Conservation (phyloP, 176 grass and related monocot genomes). For the Bothriochloa decipiens region DNA sequence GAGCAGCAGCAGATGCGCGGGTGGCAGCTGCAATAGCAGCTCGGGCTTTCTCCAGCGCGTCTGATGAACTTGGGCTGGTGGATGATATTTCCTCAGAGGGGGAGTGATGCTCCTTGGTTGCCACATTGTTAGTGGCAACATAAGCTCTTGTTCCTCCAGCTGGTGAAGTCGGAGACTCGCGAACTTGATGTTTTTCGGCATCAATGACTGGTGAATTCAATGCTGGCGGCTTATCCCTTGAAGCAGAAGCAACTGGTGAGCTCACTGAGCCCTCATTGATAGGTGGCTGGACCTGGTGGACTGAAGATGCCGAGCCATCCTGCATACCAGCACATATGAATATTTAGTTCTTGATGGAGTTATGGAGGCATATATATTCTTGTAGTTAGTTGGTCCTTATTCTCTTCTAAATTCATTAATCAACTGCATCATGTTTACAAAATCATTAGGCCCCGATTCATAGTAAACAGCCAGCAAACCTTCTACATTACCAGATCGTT, state of each 20-base stretch:
- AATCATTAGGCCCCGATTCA: not conserved
- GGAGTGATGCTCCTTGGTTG: conserved; percentile 26
- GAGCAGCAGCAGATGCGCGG: conserved; percentile 75
- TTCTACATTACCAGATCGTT: conserved; percentile 10
- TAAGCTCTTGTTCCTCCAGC: conserved; percentile 31
- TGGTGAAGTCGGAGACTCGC: conserved; percentile 39
- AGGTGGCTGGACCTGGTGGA: conserved; percentile 33
- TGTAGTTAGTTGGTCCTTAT: conserved; percentile 3
- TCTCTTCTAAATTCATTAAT: conserved; percentile 15
- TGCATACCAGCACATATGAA: conserved; percentile 39
- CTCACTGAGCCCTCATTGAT: conserved; percentile 52
- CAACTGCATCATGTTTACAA: not conserved
- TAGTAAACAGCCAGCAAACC: conserved; percentile 25
- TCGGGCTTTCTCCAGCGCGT: conserved; percentile 72
- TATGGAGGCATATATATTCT: not conserved
- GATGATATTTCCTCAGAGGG: conserved; percentile 41
- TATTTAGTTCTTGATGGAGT: not conserved
- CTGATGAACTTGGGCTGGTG: conserved; percentile 51
- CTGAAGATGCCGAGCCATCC: conserved; percentile 65
- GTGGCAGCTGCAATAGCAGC: conserved; percentile 72
- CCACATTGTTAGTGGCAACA: conserved; percentile 19
- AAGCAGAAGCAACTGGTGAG: conserved; percentile 29
- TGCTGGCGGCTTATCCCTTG: conserved; percentile 28
- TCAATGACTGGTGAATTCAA: conserved; percentile 35
- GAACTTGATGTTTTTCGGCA: conserved; percentile 42